Base-by-base conservation (phyloP, 352 stramenopile species). In the Pythium brachiatum region DNA sequence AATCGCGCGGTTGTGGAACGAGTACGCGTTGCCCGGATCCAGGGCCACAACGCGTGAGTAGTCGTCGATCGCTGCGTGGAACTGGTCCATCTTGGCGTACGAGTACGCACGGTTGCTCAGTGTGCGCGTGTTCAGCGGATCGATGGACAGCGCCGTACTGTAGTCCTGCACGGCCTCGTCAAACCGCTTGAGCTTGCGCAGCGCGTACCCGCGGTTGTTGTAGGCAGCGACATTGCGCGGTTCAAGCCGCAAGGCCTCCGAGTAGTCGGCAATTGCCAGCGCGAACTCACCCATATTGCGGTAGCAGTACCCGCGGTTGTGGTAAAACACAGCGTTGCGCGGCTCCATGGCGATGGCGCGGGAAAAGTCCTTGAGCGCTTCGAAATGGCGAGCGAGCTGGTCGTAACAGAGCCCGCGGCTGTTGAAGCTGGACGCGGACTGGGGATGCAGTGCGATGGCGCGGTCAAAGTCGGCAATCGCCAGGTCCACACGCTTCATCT, bases 21-120 rank as follows among this genome's bases (percentile, higher is more conserved):
- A 89, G 69, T 97, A 94, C 2, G 76, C 71, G 60, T 94, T 96
- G 21, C 76, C 60, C 20, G 81, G 68, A 34, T 95, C 86, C 16
- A 95, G 64, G 29, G 59, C 61, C 15, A 96, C 60, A n/a, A 95
- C 87, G 15, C 64, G 70, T 18, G 78, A 75, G 70, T 96, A 96
- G 69, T 96, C 89, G 29, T 58, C 73, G 23, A 94, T 78, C 21
- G 84, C 84, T 47, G 83, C 70, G 54, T 73, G 54, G 27, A 86
- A 76, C 21, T 60, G 60, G 23, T 86, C 87, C 77, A 90, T 91
- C 71, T 95, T 94, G 26, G 87, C 89, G 51, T 79, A 81, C 56
- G 82, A 92, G 56, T 96, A 96, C 12, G 81, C 87, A 61, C 87
- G 84, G 60, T 95, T 95, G 65, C 88, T 93, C 21, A 92, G 74